Evolutionary conservation across 169 alveolate species (phyloP).

Genomic region (Babesia bigemina): DNA sequence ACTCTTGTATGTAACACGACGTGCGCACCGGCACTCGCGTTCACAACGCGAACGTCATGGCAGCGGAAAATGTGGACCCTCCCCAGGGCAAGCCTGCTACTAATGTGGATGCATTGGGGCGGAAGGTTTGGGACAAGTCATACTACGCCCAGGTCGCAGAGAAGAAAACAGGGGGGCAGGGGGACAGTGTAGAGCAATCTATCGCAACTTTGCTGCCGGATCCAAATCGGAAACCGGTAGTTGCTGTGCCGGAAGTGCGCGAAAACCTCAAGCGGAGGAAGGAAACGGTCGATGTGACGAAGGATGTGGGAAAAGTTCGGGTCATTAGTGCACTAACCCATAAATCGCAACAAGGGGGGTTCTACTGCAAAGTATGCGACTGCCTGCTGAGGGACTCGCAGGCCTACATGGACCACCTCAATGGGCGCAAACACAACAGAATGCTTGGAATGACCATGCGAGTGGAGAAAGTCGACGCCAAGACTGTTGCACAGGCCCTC

Average conservation of each 20-base stretch:
- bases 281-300: conserved; percentile 74
- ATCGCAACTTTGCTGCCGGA: conserved; percentile 69
- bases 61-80: not conserved
- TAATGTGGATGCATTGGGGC: conserved; percentile 74
- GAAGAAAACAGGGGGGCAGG: conserved; percentile 58
- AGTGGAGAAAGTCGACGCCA: conserved; percentile 86
- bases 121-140: conserved; percentile 81
- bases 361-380: conserved; percentile 85
- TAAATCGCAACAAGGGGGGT: conserved; percentile 86
- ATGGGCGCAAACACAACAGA: conserved; percentile 91
- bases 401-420: conserved; percentile 90
- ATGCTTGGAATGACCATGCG: conserved; percentile 92
- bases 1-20: too few relatives aligned
- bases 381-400: conserved; percentile 86
- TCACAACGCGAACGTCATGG: not conserved
- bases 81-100: conserved; percentile 25
- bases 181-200: conserved; percentile 72
- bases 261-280: conserved; percentile 78
- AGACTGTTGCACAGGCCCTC: conserved; percentile 81
- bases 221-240: conserved; percentile 47
- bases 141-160: conserved; percentile 69
- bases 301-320: conserved; percentile 80
- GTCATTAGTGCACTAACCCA: conserved; percentile 79
- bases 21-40: too few relatives aligned
- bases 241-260: conserved; percentile 75